These are phyloP conservation scores for Penicillium sp. DNA, from an alignment of 2,329 filamentous ascomycete species.

Conservation along the genomic window DNA sequence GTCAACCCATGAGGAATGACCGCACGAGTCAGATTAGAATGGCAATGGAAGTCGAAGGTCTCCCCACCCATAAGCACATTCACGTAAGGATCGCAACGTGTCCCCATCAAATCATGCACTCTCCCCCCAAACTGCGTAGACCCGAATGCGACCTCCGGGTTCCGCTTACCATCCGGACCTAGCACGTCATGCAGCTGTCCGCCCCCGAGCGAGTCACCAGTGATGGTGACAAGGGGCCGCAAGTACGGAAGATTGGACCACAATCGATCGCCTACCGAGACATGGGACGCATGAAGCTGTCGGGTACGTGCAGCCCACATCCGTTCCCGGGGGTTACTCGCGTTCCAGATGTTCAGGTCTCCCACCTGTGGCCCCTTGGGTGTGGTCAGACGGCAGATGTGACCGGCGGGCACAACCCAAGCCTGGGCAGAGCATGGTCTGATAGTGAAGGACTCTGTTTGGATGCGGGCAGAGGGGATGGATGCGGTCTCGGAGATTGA, in stretches of 20 bases:
- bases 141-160: slow-evolving; percentile 42
- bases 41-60: slow-evolving; percentile 76
- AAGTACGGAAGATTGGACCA: slow-evolving; percentile 77
- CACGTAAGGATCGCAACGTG: slow-evolving; percentile 80
- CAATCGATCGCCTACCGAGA: slow-evolving; percentile 66
- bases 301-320: slow-evolving; percentile 79
- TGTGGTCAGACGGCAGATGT: slow-evolving; percentile 69
- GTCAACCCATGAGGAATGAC: slow-evolving; percentile 64
- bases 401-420: slow-evolving; percentile 66
- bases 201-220: slow-evolving; percentile 59
- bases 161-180: slow-evolving; percentile 34
- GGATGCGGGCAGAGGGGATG: slow-evolving; percentile 26
- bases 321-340: slow-evolving; percentile 69
- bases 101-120: slow-evolving; percentile 76
- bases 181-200: slow-evolving; percentile 38
- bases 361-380: slow-evolving; percentile 76
- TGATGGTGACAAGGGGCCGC: slow-evolving; percentile 68
- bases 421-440: slow-evolving; percentile 70
- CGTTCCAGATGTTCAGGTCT: slow-evolving; percentile 79
- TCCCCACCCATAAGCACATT: slow-evolving; percentile 68
- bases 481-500: slow-evolving; percentile 38
- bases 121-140: slow-evolving; percentile 56
- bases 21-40: slow-evolving; percentile 73
- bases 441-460: slow-evolving; percentile 55
- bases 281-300: slow-evolving; percentile 73